Conservation (phyloP, 345 rosid genomes). For the Gossypium bickii region DNA sequence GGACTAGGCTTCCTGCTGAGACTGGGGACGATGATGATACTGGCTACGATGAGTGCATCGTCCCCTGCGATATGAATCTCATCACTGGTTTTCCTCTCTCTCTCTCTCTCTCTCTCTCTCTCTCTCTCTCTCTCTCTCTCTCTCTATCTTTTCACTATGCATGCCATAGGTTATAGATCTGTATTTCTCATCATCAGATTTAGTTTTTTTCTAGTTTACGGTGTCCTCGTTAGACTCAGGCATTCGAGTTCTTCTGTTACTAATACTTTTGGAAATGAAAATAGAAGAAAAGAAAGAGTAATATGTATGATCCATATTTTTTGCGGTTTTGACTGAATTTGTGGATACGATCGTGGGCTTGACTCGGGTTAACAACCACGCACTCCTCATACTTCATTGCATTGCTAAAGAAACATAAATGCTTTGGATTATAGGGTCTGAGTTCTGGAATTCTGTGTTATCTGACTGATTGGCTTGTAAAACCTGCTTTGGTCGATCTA, state of each 20-base stretch:
- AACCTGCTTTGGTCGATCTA: not conserved
- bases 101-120: not conserved
- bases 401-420: not conserved
- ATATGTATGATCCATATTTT: too few relatives aligned
- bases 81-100: constrained; percentile 50
- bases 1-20: constrained; percentile 96
- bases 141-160: not conserved
- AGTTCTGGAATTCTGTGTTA: not conserved
- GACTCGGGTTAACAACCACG: not conserved
- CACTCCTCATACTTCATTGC: not conserved
- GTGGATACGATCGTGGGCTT: not conserved
- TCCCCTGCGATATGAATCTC: constrained; percentile 93
- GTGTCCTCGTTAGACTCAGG: not conserved
- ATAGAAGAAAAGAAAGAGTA: not conserved
- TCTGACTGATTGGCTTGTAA: not conserved
- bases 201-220: not conserved
- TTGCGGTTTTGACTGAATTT: too few relatives aligned
- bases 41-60: constrained; percentile 93
- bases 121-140: not conserved
- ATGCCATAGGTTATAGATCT: not conserved
- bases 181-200: not conserved
- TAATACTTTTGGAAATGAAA: not conserved
- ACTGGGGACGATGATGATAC: constrained; percentile 95
- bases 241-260: not conserved
- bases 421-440: not conserved